Conservation (phyloP, 2,329 filamentous ascomycete genomes). For the Monosporascus sp. region DNA sequence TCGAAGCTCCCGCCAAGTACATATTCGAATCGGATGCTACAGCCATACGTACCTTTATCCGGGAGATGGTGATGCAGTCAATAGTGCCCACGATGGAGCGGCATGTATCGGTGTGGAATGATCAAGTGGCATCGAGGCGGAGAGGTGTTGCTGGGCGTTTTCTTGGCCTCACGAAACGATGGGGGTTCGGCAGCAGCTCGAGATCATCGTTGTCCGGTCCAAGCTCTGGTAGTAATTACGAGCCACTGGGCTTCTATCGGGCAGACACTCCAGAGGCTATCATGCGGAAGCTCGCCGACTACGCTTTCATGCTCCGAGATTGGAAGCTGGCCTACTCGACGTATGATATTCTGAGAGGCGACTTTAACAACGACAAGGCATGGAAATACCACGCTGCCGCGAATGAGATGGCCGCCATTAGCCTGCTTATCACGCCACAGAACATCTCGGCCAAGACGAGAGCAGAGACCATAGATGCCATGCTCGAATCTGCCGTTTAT, state of each 20-base stretch:
- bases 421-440: conserved; percentile 72
- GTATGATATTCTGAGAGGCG: conserved; percentile 82
- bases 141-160: conserved; percentile 89
- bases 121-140: conserved; percentile 87
- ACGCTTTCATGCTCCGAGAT: conserved; percentile 93
- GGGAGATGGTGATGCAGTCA: conserved; percentile 93
- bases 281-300: conserved; percentile 90
- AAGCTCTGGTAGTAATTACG: conserved; percentile 62
- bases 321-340: conserved; percentile 90
- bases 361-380: conserved; percentile 92
- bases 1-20: conserved; percentile 67
- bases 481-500: conserved; percentile 86
- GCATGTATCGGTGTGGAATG: conserved; percentile 87
- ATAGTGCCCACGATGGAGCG: conserved; percentile 96
- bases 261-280: conserved; percentile 82
- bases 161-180: conserved; percentile 87
- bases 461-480: conserved; percentile 74
- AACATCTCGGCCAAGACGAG: conserved; percentile 69
- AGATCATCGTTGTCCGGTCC: conserved; percentile 53
- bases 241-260: conserved; percentile 73
- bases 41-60: conserved; percentile 80
- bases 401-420: conserved; percentile 91
- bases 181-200: conserved; percentile 70
- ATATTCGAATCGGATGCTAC: conserved; percentile 91
- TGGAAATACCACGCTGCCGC: conserved; percentile 93